Evolutionary conservation across 2,329 filamentous ascomycete species (phyloP).

Genomic region (Colletotrichum costaricense): DNA sequence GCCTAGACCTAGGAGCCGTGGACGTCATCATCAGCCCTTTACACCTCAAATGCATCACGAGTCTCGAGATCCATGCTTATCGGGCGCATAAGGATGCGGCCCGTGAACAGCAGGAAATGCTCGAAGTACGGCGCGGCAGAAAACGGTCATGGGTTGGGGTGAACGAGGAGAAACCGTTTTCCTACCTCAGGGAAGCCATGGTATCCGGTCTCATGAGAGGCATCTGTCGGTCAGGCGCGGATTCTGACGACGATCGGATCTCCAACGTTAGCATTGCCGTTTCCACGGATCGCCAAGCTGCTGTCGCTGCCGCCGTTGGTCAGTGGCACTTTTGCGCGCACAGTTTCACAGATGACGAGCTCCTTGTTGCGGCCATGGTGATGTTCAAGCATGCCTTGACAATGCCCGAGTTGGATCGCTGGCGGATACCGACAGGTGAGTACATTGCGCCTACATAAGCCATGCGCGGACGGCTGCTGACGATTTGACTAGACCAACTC

Average conservation of each 20-base stretch:
- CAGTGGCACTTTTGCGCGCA: conserved; percentile 92
- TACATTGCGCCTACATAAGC: conserved; percentile 38
- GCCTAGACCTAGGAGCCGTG: conserved; percentile 85
- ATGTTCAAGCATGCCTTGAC: conserved; percentile 92
- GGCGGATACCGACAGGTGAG: conserved; percentile 82
- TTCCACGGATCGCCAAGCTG: conserved; percentile 70
- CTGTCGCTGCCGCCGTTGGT: conserved; percentile 77
- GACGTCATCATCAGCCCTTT: conserved; percentile 89
- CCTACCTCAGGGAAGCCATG: conserved; percentile 92
- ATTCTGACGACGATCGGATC: conserved; percentile 72
- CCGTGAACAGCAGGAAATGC: conserved; percentile 77
- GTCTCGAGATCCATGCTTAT: conserved; percentile 85
- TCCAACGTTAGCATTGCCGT: conserved; percentile 76
- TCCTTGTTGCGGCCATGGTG: conserved; percentile 83
- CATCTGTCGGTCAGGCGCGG: conserved; percentile 77
- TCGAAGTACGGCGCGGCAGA: conserved; percentile 78
- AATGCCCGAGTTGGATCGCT: conserved; percentile 83
- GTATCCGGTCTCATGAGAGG: conserved; percentile 90
- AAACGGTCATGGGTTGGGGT: conserved; percentile 95
- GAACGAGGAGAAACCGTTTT: conserved; percentile 85
- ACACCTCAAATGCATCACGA: conserved; percentile 77
- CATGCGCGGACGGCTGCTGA: conserved; percentile 49
- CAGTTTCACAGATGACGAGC: conserved; percentile 88
- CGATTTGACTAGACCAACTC: conserved; percentile 74
- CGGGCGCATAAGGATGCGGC: conserved; percentile 81